These are phyloP conservation scores for Sophora flavescens DNA, from an alignment of 306 rosid species.

Conservation along the genomic window DNA sequence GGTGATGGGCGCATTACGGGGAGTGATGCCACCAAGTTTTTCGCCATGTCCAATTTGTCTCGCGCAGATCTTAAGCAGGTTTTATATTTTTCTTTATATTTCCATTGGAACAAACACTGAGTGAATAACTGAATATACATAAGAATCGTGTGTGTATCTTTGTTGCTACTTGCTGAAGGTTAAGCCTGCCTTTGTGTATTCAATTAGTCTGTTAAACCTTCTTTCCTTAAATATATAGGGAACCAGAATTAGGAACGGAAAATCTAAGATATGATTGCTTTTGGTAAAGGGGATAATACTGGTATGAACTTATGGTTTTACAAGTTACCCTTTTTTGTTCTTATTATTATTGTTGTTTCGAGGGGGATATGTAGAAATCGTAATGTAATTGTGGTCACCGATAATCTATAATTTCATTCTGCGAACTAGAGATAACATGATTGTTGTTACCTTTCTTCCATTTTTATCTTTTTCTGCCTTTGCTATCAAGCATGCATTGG, in stretches of 20 bases:
- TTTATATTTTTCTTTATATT: not conserved
- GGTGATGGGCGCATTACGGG: constrained; percentile 94
- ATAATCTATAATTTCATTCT: not conserved
- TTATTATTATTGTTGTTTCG: not conserved
- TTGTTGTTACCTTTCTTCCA: constrained; percentile 21
- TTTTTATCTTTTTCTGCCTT: constrained; percentile 5
- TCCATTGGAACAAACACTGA: not conserved
- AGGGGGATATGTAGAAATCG: not conserved
- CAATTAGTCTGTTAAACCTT: not conserved
- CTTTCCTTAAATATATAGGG: not conserved
- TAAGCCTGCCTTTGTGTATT: not conserved
- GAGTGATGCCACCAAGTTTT: constrained; percentile 82
- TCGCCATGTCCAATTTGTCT: constrained; percentile 77
- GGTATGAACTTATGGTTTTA: constrained; percentile 24
- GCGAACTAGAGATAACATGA: not conserved
- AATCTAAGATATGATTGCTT: constrained; percentile 5
- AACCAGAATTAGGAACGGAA: constrained; percentile 3
- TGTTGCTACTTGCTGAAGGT: not conserved
- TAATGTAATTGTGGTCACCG: not conserved
- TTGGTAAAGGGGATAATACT: no score
- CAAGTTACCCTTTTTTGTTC: not conserved
- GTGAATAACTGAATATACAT: no score
- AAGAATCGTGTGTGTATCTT: not conserved
- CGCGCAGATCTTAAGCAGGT: constrained; percentile 97
- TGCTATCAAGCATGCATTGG: not conserved